phyloP scores from a whole-genome alignment of 768 basidiomycete species.

The Podaxis pistillaris region DNA sequence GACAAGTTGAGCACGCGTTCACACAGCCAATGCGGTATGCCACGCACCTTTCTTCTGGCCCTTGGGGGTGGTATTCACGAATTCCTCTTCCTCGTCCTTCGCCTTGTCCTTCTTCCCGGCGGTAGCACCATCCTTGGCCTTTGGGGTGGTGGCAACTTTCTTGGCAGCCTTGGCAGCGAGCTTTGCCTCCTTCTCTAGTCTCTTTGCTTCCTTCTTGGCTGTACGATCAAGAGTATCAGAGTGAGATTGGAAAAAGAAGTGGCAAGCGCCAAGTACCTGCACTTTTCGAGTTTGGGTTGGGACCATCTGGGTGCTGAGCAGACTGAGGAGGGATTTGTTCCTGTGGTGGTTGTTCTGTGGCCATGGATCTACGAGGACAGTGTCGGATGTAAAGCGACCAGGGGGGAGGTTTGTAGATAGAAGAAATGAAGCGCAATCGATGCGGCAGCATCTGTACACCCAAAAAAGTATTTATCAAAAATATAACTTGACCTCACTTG shows the following conservation, averaged over 20 bases:
- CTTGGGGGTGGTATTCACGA: constrained; percentile 84
- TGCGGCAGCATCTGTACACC: constrained; percentile 5
- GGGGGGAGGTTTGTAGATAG: not conserved
- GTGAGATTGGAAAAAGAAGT: not conserved
- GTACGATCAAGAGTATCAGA: constrained; percentile 5
- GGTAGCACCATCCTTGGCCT: constrained; percentile 68
- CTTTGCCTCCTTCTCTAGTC: constrained; percentile 76
- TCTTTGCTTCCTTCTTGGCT: constrained; percentile 88
- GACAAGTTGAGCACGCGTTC: constrained; percentile 1
- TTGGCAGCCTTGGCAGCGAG: constrained; percentile 68
- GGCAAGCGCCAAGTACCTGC: constrained; percentile 28
- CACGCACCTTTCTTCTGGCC: constrained; percentile 91
- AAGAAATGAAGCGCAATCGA: constrained; percentile 12
- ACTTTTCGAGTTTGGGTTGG: constrained; percentile 40
- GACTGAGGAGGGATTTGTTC: not conserved
- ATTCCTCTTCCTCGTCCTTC: constrained; percentile 62
- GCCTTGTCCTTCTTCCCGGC: constrained; percentile 51
- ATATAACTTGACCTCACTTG: not conserved
- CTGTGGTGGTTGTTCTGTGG: not conserved
- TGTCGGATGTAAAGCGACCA: not conserved
- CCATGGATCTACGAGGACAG: constrained; percentile 4
- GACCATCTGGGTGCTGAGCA: constrained; percentile 8
- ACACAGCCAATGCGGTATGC: not conserved
- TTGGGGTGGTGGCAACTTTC: constrained; percentile 32
- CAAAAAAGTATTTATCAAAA: constrained; percentile 5